Evolutionary conservation across 345 rosid genomes (phyloP), one percentile per base, ranked within the genome.

Genomic region (Salix udensis): DNA sequence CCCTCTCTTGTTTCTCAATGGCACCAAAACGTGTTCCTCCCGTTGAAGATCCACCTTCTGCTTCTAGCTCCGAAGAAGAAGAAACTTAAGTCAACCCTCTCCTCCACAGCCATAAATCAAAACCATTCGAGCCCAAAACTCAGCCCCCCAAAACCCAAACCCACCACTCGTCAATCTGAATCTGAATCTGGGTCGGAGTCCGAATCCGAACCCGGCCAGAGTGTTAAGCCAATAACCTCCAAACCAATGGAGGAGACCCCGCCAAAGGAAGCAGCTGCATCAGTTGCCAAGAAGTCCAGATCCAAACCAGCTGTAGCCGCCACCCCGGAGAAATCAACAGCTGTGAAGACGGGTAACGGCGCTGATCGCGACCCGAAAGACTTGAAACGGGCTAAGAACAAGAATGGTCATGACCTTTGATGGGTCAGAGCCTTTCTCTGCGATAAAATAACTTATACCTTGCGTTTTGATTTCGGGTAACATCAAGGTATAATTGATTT

Each of bases 401-500:
- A 87, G 36, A 34, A 34, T 34, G 5, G 36, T 34, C 0, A 34
- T 34, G 36, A 34, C 88, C 26, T 79, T 77, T 1, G 70, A 36
- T 2, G 88, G 87, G 37, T 85, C 79, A 6, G 23, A 16, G 2
- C 90, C 88, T 70, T 78, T 86, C 9, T 76, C 84, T 13, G 80
- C 72, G 0, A 72, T 70, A 48, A 75, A 89, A 12, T 84, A 88
- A 14, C 78, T 78, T 36, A 87, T 48, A 12, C 90, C 92, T 76
- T 82, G 79, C 44, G 36, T 34, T 34, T 34, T 34, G 36, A 34
- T 34, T 34, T 4, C 36, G 36, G 36, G 36, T 34, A 34, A 34
- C 36, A 34, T 39, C 79, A 82, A 74, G 92, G 90, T 12, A 48
- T 87, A 36, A 75, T 80, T 14, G 88, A 84, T 12, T 89, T 75